A percentile compares a stretch with the other conserved stretches of the same genome.
Evolutionary conservation across 2,329 filamentous ascomycete genomes (phyloP).

Genomic region (Chrysosporium keratinophilum): DNA sequence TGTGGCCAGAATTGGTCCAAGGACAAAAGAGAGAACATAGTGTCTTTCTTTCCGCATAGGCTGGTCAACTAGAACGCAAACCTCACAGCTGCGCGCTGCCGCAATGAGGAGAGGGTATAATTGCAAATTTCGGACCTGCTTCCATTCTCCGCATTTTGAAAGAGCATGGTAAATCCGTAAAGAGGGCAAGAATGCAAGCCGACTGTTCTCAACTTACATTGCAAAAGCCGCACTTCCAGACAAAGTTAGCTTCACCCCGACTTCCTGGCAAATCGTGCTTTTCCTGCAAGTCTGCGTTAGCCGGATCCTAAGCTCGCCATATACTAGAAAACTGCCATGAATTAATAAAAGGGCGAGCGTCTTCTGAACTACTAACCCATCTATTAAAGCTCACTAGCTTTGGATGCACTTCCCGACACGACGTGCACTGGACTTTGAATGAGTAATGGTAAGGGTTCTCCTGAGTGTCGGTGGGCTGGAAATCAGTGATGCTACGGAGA

Average conservation of each 20-base stretch:
- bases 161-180: neutral
- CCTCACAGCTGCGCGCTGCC: no score
- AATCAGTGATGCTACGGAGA: slow-evolving; percentile 65
- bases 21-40: neutral
- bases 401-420: slow-evolving; percentile 79
- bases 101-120: no score
- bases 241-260: slow-evolving; percentile 93
- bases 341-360: no score
- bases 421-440: slow-evolving; percentile 97
- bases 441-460: slow-evolving; percentile 89
- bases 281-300: slow-evolving; percentile 49
- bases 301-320: neutral
- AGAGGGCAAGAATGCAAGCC: neutral
- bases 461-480: slow-evolving; percentile 71
- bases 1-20: neutral
- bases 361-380: slow-evolving; percentile 55
- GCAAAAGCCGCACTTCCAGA: slow-evolving; percentile 99
- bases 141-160: neutral
- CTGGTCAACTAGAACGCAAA: no score
- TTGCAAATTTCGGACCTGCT: no score
- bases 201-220: slow-evolving; percentile 50
- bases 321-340: neutral
- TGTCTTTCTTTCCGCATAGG: no score
- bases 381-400: slow-evolving; percentile 80
- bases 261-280: slow-evolving; percentile 84